phyloP scores from a whole-genome alignment of 1,284 basidiomycete species.

The Tremellales sp. region DNA sequence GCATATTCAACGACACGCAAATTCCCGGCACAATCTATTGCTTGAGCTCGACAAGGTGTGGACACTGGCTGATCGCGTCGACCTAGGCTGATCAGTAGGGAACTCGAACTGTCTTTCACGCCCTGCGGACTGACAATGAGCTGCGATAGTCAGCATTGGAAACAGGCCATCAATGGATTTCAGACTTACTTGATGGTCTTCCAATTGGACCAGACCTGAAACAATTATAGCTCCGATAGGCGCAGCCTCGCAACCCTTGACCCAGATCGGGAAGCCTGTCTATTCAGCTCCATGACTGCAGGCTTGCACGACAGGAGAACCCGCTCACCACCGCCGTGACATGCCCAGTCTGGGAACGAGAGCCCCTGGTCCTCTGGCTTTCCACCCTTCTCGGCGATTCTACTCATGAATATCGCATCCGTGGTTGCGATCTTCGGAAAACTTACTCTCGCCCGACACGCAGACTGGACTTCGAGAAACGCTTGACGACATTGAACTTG shows the following conservation, averaged over 20 bases:
- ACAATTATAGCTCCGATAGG: slow-evolving; percentile 47
- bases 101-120: no score
- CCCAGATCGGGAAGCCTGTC: slow-evolving; percentile 43
- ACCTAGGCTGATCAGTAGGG: no score
- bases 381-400: slow-evolving; percentile 21
- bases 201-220: slow-evolving; percentile 45
- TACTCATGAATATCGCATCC: slow-evolving; percentile 1
- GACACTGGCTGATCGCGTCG: no score
- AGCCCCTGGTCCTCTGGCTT: slow-evolving; percentile 29
- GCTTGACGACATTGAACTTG: slow-evolving; percentile 43
- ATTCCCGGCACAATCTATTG: no score
- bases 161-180: no score
- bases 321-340: slow-evolving; percentile 41
- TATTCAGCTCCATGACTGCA: background rate
- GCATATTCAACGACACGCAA: no score
- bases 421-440: background rate
- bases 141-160: no score
- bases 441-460: slow-evolving; percentile 39
- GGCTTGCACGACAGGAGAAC: background rate
- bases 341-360: slow-evolving; percentile 38
- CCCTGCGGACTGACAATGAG: no score
- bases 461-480: slow-evolving; percentile 36
- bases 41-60: no score
- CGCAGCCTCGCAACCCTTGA: slow-evolving; percentile 26
- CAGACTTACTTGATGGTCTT: slow-evolving; percentile 43